Evolutionary conservation across 2,329 filamentous ascomycete species (phyloP), one percentile per base, ranked within the genome.

Genomic region (Colletotrichum caudatum): DNA sequence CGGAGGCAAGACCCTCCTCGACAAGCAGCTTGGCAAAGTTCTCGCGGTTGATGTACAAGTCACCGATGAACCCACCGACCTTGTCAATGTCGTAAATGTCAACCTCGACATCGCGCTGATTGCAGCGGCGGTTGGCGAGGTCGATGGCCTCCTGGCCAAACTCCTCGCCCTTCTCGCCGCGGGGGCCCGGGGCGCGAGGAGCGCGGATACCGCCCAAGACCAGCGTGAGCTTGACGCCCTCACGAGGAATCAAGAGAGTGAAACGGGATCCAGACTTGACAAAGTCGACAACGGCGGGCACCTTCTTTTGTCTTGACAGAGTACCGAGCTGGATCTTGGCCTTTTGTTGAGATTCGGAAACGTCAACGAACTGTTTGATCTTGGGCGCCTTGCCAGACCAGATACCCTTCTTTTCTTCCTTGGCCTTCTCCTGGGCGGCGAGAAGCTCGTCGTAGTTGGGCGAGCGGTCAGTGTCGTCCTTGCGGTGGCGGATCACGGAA

Each of bases 261-360:
- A 98, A 99, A 75, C 96, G 90, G 51, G 95, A 97, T 39, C 93
- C 96, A n/a, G 94, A 93, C 84, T 98, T 98, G 85, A 97, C 96
- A 81, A 97, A 99, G 81, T 99, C 96, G 53, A 99, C 94, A 76
- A 99, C 88, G 14, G 93, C 96, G 9, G 96, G 94, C 4, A 98
- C 92, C 82, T 93, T 95, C 86, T 94, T 95, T 81, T 98, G 95
- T 65, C 95, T 90, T 73, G 96, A 93, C 41, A 99, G 88, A 29
- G 94, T 91, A 14, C 93, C 93, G 48, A 97, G 88, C 81, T 97
- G 94, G 65, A 97, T 92, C 88, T 98, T 98, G 74, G 96, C 96
- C 83, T 98, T 97, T 81, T 98, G 95, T 8, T 95, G 84, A 72
- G 89, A 95, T 81, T 98, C 96, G 6, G 95, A 98, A 78, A 95